A percentile compares a stretch with the other conserved stretches of the same genome.
These are phyloP conservation scores for Dendrobium nobile DNA, from an alignment of 106 monocot genomes.

Conservation along the genomic window DNA sequence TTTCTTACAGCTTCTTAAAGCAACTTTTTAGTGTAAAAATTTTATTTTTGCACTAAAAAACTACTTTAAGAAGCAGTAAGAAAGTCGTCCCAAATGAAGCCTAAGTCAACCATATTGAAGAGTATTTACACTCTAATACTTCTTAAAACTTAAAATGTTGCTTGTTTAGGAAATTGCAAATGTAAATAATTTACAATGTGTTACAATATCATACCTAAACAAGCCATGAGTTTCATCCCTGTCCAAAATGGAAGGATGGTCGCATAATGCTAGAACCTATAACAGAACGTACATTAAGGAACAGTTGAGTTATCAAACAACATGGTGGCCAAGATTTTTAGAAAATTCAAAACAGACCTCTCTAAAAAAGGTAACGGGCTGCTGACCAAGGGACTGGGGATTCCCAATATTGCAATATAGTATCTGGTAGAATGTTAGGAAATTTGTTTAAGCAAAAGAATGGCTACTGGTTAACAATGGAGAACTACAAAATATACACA, in stretches of 20 bases:
- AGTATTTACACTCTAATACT: neutral
- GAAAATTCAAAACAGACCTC: constrained; percentile 38
- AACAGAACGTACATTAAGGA: constrained; percentile 14
- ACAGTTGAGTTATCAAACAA: neutral
- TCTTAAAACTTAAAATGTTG: neutral
- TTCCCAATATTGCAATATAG: constrained; percentile 96
- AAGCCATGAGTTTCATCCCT: constrained; percentile 72
- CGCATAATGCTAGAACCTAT: constrained; percentile 83
- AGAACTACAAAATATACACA: constrained; percentile 9
- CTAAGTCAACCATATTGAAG: neutral
- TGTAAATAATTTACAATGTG: neutral
- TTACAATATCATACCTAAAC: constrained; percentile 50
- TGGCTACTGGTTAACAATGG: neutral
- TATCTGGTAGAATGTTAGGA: constrained; percentile 37
- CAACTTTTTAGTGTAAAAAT: no score
- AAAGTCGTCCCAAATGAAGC: no score
- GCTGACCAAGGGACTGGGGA: constrained; percentile 89
- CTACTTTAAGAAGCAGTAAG: no score
- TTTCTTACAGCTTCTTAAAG: no score
- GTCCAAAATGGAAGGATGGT: constrained; percentile 65
- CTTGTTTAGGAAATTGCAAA: neutral
- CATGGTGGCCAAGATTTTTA: neutral
- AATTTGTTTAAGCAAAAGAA: constrained; percentile 3
- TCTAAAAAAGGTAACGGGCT: constrained; percentile 80
- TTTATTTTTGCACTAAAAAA: no score